Base-by-base conservation (phyloP, 371 early-diverging fungal genomes). In the Encephalitozoon hellem region DNA sequence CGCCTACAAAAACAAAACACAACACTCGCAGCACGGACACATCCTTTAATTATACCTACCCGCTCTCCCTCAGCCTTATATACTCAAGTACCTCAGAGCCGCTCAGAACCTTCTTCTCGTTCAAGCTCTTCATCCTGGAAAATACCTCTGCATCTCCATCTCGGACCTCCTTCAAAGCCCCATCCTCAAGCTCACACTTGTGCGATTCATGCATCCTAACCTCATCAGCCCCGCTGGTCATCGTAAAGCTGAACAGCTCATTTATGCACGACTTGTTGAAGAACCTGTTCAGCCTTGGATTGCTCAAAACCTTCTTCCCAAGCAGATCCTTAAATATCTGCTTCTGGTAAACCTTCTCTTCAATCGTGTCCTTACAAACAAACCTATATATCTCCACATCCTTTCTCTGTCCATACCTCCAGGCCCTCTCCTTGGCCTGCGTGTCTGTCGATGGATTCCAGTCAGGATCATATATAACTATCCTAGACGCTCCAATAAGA, bases 371-470 rank as follows among this genome's bases (percentile, higher is more conserved):
- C 11, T 90, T 88, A 15, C 93, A 92, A 90, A 95, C 92, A n/a
- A 97, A 84, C 9, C 95, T 88, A 82, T 94, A 96, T n/a, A 96
- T 91, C 4, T 91, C 89, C 1, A 97, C 97, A 6, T 88, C 88
- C 23, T 88, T 87, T 1, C 84, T 90, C 82, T 96, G 96, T 0
- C 97, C 97, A 21, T 94, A 83, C 28, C 97, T 86, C 92, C 94
- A 94, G 0, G 94, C 94, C 41, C 97, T 89, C 84, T 95, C 94
- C 65, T 94, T 87, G 2, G 96, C 95, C 80, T 97, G 96, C 41
- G 90, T 87, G 84, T 97, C 97, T 9, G 92, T 92, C 1, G 94
- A 92, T 4, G 96, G 96, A 79, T 96, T 97, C 96, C 95, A 95
- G 80, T 95, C 96, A 0, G 96, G 95, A 87, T 95, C 95, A 87